These are phyloP conservation scores for Penicillium salamii DNA, from an alignment of 495 filamentous ascomycete species.

Conservation along the genomic window DNA sequence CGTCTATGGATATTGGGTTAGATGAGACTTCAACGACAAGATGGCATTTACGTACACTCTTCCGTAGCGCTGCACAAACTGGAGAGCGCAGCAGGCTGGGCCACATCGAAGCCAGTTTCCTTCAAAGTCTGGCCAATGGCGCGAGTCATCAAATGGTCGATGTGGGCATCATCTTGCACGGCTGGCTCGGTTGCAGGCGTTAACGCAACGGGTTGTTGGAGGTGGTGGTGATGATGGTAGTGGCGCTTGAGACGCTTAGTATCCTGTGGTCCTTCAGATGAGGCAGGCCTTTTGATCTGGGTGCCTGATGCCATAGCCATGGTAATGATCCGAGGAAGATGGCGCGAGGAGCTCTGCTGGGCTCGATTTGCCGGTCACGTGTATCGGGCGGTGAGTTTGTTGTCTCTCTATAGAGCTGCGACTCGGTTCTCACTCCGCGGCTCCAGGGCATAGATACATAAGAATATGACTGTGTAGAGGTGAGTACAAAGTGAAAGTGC, in stretches of 20 bases:
- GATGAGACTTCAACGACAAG: conserved; percentile 14
- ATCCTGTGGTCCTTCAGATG: conserved; percentile 25
- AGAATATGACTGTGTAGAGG: no score
- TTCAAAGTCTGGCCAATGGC: conserved; percentile 53
- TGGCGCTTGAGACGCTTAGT: conserved; percentile 44
- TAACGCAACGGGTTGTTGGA: conserved; percentile 35
- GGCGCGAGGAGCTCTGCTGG: not conserved
- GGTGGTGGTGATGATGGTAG: conserved; percentile 46
- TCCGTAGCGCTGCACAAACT: conserved; percentile 55
- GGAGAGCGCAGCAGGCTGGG: conserved; percentile 57
- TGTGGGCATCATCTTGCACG: conserved; percentile 39
- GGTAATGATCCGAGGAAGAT: not conserved
- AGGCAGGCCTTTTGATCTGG: conserved; percentile 43
- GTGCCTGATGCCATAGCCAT: conserved; percentile 35
- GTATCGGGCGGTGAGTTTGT: not conserved
- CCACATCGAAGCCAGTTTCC: conserved; percentile 56
- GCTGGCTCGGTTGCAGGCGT: conserved; percentile 20
- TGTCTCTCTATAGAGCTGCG: no score
- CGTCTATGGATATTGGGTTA: conserved; percentile 44
- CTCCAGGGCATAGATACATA: no score
- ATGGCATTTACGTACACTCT: conserved; percentile 52
- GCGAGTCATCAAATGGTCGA: conserved; percentile 54
- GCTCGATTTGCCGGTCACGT: conserved; percentile 1
- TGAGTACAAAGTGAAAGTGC: no score
- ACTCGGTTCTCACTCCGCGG: no score